These are phyloP conservation scores for Pichia nakasei DNA, from an alignment of 805 yeast genomes.

Conservation along the genomic window DNA sequence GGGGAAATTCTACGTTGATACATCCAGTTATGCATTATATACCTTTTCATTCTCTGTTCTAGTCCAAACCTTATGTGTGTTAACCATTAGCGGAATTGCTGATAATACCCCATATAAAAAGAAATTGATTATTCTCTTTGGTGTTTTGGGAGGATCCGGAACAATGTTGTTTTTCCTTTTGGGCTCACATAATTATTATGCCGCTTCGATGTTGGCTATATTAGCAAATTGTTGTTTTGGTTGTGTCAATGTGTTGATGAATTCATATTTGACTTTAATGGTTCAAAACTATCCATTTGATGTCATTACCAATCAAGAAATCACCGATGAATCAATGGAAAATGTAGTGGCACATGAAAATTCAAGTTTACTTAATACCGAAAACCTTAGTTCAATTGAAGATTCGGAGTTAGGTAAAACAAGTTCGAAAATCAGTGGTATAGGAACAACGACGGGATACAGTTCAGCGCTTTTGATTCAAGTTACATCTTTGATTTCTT, in stretches of 20 bases:
- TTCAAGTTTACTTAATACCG: too few relatives aligned
- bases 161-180: constrained; percentile 39
- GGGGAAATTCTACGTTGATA: constrained; percentile 42
- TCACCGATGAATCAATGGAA: too few relatives aligned
- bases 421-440: constrained; percentile 50
- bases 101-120: constrained; percentile 58
- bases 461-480: constrained; percentile 62
- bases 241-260: constrained; percentile 72
- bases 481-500: constrained; percentile 42
- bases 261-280: constrained; percentile 58
- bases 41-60: constrained; percentile 66
- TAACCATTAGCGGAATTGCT: constrained; percentile 65
- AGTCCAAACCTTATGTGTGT: constrained; percentile 60
- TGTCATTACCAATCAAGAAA: not conserved
- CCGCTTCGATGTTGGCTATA: constrained; percentile 47
- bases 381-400: not conserved
- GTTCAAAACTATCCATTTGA: constrained; percentile 32
- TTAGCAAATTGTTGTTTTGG: constrained; percentile 65
- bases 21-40: constrained; percentile 66
- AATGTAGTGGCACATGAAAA: too few relatives aligned
- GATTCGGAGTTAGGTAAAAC: constrained; percentile 25
- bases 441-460: constrained; percentile 67
- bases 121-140: constrained; percentile 45
- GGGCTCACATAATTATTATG: constrained; percentile 34
- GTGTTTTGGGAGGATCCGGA: constrained; percentile 47